Base-by-base conservation (phyloP, 345 rosid genomes). In the Ailanthus altissimus region DNA sequence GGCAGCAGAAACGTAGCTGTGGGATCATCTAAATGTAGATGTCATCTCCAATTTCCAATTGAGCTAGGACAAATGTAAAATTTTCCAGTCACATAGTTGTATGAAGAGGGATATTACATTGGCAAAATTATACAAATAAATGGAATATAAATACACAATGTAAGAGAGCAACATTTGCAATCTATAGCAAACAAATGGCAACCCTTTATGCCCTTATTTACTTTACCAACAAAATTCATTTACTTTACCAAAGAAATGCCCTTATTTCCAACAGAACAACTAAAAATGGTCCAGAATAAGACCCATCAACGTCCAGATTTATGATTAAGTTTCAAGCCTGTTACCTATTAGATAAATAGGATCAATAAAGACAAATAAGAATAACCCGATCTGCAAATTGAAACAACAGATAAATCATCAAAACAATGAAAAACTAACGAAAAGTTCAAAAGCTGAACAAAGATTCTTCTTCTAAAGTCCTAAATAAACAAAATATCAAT, bases 271-370 rank as follows among this genome's bases (percentile, higher is more conserved):
- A 46, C 46, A 32, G 47, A 62, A 20, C 57, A 61, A 49, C 43
- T 18, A 42, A 32, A 56, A 18, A 15, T 0, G 47, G 21, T 5
- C 23, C 13, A 49, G 0, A 28, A 9, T 8, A 42, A 57, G 12
- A 43, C 36, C 69, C 23, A 49, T 43, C 59, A 74, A 74, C n/a
- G 18, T 20, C 32, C 6, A 62, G 69, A 74, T 47, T 74, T 28
- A 61, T n/a, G 2, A 42, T 16, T 1, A 13, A 49, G 36, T 47
- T 25, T 68, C 49, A 26, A 68, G 57, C 23, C 21, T 28, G 25
- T 40, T 45, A 56, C 8, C 75, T 11, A 56, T 13, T 20, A 16
- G 14, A 71, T 7, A 32, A 21, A 23, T 15, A 21, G 40, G 62
- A 42, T 71, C 75, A 71, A 71, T 49, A 20, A n/a, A 32, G 0